Percentiles rank a stretch among this genome's conserved stretches.
Conservation (phyloP, 129 eudicot genomes). For the Lactuca sativa region DNA sequence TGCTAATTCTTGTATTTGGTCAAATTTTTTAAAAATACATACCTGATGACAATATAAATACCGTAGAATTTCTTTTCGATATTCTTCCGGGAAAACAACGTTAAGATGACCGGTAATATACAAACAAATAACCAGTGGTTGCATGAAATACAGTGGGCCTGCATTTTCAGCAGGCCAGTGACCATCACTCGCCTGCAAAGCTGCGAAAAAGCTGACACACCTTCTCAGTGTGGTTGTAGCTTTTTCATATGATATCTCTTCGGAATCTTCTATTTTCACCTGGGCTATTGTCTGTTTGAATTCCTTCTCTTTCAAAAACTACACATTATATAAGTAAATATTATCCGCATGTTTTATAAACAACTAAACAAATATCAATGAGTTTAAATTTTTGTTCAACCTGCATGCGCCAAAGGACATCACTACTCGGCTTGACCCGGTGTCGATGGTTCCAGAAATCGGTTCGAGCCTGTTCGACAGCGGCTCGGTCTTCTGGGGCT, state of each 20-base stretch:
- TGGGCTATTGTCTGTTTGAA: constrained; percentile 59
- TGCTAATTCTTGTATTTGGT: neutral
- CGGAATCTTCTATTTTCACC: constrained; percentile 64
- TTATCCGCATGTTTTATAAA: neutral
- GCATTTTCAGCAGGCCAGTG: constrained; percentile 97
- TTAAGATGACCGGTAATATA: constrained; percentile 80
- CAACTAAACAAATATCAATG: neutral
- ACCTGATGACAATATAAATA: constrained; percentile 85
- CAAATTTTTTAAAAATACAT: neutral
- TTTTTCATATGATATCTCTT: constrained; percentile 59
- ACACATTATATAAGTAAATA: constrained; percentile 16
- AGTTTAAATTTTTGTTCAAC: constrained; percentile 2
- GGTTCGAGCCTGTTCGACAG: constrained; percentile 44
- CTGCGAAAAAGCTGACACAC: constrained; percentile 62
- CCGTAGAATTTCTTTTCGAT: constrained; percentile 74
- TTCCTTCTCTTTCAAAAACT: constrained; percentile 63
- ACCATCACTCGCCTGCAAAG: constrained; percentile 83
- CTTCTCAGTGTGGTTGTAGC: constrained; percentile 59
- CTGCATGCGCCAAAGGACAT: constrained; percentile 60
- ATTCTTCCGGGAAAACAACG: constrained; percentile 53
- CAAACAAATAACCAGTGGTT: constrained; percentile 71
- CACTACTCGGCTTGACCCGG: constrained; percentile 47
- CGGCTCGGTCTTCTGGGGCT: constrained; percentile 42
- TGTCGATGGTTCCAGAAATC: constrained; percentile 44
- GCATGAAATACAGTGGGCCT: constrained; percentile 79